Base-by-base conservation (phyloP, 306 rosid genomes). In the Mimosa bimucronata region DNA sequence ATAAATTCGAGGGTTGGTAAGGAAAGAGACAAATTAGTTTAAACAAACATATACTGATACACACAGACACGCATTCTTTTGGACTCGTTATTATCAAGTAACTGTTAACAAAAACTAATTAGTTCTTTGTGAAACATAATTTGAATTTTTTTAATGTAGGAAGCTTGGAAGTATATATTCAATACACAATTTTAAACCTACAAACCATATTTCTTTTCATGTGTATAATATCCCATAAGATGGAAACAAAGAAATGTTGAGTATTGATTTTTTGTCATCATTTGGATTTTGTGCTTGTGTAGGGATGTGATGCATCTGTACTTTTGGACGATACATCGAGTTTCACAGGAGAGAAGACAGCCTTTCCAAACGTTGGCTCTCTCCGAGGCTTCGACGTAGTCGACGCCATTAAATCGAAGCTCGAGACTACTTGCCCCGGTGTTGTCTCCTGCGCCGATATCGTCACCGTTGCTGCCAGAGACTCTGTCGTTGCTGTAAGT, bases 261-360 rank as follows among this genome's bases (percentile, higher is more conserved):
- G 9, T 61, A 61, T 6, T 61, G 19, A 28, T 37, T 61, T 26
- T 61, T 61, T 19, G n/a, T n/a, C n/a, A 29, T 34, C 50, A 45
- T 66, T 66, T 21, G 60, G n/a, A n/a, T 34, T 1, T 19, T 52
- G 3, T 78, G 7, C 0, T 26, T 65, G 12, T 58, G 21, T 60
- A 92, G 95, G 97, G 97, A 60, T 92, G 95, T 64, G 97, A 92
- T 82, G 97, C 73, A 26, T 92, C 92, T 3, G 82, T 92, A 5
- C 55, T 92, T 3, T 77, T 92, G 70, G 92, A 92, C 14, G 92
- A 89, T 72, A 90, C 92, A 21, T 1, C 94, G n/a, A 84, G 6
- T 72, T 90, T 92, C 74, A 87, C 81, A 0, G 97, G 97, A 9
- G 97, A 92, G 76, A 80, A 92, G 65, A 69, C 88, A 4, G 95